phyloP scores from a whole-genome alignment of 805 yeast genomes.

The Wickerhamomyces kurtzmanii region DNA sequence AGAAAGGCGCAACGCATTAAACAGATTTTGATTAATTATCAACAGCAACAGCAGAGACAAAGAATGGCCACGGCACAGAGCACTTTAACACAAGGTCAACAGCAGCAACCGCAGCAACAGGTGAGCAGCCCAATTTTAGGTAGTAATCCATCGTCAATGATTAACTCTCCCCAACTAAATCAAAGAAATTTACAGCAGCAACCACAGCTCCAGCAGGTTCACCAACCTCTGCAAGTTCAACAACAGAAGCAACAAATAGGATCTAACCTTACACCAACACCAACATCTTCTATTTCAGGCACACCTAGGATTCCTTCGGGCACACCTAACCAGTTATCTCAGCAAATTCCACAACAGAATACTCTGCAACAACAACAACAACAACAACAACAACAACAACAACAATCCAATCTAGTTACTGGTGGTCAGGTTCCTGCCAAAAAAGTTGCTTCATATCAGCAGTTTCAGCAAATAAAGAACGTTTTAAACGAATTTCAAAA shows the following conservation, averaged over 20 bases:
- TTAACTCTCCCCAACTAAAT: conserved; percentile 1
- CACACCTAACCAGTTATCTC: too few species aligned
- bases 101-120: conserved; percentile 5
- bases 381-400: conserved; percentile 12
- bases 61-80: conserved; percentile 15
- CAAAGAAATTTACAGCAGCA: conserved; percentile 1
- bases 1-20: conserved; percentile 56
- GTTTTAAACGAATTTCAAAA: conserved; percentile 38
- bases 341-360: conserved; percentile 13
- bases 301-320: too few species aligned
- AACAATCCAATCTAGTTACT: conserved; percentile 3
- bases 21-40: conserved; percentile 46
- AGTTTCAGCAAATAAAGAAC: conserved; percentile 32
- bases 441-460: conserved; percentile 15
- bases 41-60: conserved; percentile 31
- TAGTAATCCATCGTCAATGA: conserved; percentile 1
- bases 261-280: too few species aligned
- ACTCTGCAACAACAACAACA: conserved; percentile 13
- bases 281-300: too few species aligned
- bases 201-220: conserved; percentile 1
- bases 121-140: conserved; percentile 2
- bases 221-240: conserved; percentile 12
- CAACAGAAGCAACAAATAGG: conserved; percentile 14
- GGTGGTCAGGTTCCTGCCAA: conserved; percentile 4
- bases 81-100: conserved; percentile 8